Evolutionary conservation across 352 stramenopile species (phyloP), one percentile per base, ranked within the genome.

Genomic region (Phytophthora vignae): DNA sequence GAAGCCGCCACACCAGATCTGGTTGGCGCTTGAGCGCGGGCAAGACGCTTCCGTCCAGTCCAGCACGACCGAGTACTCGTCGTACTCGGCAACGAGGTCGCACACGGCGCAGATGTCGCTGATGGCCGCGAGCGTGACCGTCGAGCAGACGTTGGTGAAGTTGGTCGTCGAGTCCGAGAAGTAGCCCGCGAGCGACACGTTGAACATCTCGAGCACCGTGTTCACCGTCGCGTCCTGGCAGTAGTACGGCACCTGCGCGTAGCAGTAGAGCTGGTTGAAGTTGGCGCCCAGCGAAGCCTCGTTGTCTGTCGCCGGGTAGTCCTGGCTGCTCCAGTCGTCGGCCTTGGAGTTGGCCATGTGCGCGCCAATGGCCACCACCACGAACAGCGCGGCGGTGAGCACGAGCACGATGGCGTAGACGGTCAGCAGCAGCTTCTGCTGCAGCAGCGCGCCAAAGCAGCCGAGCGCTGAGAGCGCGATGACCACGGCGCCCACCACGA

Each of bases 181-280:
- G 56, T 79, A 74, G 27, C 81, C 81, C 8, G 77, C 56, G 21
- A 84, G 54, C 54, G 82, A 80, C 21, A 78, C 57, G 57, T 87
- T 87, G 70, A 90, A 91, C 72, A 87, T 82, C 36, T 64, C 60
- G 15, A 90, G 76, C 70, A 90, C 78, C 21, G 78, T 69, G 38
- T 82, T 80, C 5, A 87, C 67, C 3, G 69, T 67, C 3, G 83
- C 75, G 21, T 84, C 73, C 15, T 79, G 49, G 73, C 89, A 96
- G 73, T 95, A 96, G 67, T 94, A 92, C 40, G 85, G 77, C 53
- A 96, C 80, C 74, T 93, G 85, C 7, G 85, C 83, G 61, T 88
- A 84, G 78, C 89, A 96, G 73, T 95, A 95, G 57, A 94, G 83
- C 53, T 84, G 53, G 66, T 95, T 92, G 67, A 96, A 96, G 62